Evolutionary conservation across 1,284 basidiomycete genomes (phyloP), one percentile per base, ranked within the genome.

Genomic region (Ganoderma lingzhi): DNA sequence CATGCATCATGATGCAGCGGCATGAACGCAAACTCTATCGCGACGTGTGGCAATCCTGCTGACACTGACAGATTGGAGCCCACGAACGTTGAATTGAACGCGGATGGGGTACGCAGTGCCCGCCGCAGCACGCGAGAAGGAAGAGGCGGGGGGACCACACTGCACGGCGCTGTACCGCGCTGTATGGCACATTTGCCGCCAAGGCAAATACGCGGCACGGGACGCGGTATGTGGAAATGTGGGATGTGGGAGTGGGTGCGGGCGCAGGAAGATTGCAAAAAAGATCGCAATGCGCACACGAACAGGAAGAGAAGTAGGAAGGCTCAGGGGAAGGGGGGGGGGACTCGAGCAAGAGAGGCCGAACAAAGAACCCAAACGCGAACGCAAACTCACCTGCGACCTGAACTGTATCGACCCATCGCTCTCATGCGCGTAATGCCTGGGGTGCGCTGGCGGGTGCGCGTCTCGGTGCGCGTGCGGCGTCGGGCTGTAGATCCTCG

Each of bases 401-500:
- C 63, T 28, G 17, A 65, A 41, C 51, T 53, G 67, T 37, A 68
- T 65, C 44, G 68, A 69, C 37, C 68, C 68, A 4, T 69, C 68
- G 63, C 67, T 68, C 23, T 64, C 68, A 39, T 48, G 53, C 17
- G 44, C 48, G 23, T 37, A 63, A 35, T 68, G 67, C 37, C 63
- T 56, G 28, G 63, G 63, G 28, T 64, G 58, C 32, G 44, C 37
- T 15, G 55, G 63, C 10, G 55, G 19, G 58, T 68, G 48, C 60
- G 55, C 53, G 23, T 28, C 39, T 17, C 63, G 60, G 45, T 65
- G 32, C 62, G 53, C 53, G 3, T 28, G 67, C 59, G 35, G 67
- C 63, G 62, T 60, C 65, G 61, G 69, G 67, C 68, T 67, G 64
- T 69, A 71, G 63, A 73, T 68, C 6, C 61, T n/a, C 37, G 63